Evolutionary conservation across 257 asterid species (phyloP).

Genomic region (Gentiana dahurica): DNA sequence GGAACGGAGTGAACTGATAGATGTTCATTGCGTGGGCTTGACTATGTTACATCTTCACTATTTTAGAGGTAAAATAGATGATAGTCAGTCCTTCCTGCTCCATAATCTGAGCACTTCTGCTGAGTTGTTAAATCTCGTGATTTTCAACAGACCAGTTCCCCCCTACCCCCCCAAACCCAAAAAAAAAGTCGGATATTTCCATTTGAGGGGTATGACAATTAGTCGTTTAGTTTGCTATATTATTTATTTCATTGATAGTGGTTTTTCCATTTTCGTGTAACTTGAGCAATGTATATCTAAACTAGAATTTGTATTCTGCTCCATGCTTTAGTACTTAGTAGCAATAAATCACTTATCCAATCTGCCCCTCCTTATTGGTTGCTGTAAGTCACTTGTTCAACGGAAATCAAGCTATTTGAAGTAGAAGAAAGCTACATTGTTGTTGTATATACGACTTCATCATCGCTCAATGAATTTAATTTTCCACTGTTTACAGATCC

Average conservation of each 20-base stretch:
- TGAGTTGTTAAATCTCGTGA: slow-evolving; percentile 1
- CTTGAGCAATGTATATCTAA: not conserved
- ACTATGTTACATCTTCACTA: slow-evolving; percentile 18
- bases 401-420: too few relatives aligned
- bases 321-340: not conserved
- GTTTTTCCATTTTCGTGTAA: too few relatives aligned
- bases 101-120: slow-evolving; percentile 12
- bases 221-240: not conserved
- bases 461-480: too few relatives aligned
- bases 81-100: slow-evolving; percentile 10
- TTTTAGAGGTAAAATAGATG: slow-evolving; percentile 34
- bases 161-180: too few relatives aligned
- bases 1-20: slow-evolving; percentile 27
- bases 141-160: not conserved
- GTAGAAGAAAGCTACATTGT: too few relatives aligned
- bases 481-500: not conserved
- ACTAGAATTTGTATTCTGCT: not conserved
- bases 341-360: too few relatives aligned
- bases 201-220: not conserved
- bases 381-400: too few relatives aligned
- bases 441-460: too few relatives aligned
- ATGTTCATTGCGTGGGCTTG: slow-evolving; percentile 24
- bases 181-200: not conserved
- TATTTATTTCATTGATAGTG: not conserved
- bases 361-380: too few relatives aligned